Conservation (phyloP, 768 basidiomycete species). For the Multifurca ochricompacta region DNA sequence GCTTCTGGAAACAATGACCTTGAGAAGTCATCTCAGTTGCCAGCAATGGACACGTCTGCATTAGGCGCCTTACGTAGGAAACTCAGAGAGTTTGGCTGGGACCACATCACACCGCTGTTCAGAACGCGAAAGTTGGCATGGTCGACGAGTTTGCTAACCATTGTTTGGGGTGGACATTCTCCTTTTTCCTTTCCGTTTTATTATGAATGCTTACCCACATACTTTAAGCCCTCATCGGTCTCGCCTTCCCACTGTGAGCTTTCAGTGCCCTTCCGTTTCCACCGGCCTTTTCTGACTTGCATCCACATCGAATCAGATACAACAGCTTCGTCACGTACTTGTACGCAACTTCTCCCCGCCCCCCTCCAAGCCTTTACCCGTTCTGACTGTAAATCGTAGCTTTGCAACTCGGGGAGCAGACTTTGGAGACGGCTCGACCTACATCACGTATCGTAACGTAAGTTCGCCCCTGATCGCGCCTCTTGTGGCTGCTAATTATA, state of each 20-base stretch:
- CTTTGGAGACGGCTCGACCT: conserved; percentile 61
- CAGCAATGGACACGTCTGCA: conserved; percentile 31
- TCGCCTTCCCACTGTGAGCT: conserved; percentile 61
- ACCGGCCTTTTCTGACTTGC: not conserved
- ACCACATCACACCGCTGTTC: conserved; percentile 43
- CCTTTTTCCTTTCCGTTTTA: no score
- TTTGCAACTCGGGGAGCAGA: conserved; percentile 57
- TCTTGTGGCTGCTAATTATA: not conserved
- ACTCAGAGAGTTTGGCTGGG: conserved; percentile 31
- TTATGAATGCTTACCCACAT: not conserved
- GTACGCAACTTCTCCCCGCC: conserved; percentile 28
- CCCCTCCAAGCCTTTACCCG: no score
- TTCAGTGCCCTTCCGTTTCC: not conserved
- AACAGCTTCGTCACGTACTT: conserved; percentile 48
- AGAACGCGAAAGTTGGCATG: conserved; percentile 42
- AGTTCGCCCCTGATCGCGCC: conserved; percentile 9
- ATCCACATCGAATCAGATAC: conserved; percentile 29
- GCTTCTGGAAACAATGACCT: conserved; percentile 10
- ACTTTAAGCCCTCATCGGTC: conserved; percentile 56
- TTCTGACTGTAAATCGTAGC: conserved; percentile 29
- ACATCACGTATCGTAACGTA: conserved; percentile 71
- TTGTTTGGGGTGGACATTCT: conserved; percentile 39
- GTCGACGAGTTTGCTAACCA: conserved; percentile 43
- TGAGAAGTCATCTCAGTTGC: conserved; percentile 14
- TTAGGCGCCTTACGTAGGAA: conserved; percentile 34